Base-by-base conservation (phyloP, 2,329 filamentous ascomycete species). In the Proliferodiscus dingleyae region DNA sequence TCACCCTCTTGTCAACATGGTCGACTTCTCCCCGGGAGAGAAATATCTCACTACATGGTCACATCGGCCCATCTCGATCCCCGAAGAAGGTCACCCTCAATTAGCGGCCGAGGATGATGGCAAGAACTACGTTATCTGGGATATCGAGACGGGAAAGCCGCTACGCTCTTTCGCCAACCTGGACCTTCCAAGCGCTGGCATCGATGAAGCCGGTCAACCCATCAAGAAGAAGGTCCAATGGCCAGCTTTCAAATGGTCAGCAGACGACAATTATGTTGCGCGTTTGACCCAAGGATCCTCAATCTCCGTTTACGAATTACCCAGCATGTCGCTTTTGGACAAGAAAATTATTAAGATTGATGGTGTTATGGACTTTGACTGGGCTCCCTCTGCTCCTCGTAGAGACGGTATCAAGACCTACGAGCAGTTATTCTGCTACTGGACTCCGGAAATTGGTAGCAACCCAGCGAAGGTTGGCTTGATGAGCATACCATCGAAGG, bases 121-220 rank as follows among this genome's bases (percentile, higher is more conserved):
- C 68, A 97, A 97, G 77, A 96, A 97, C 77, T 97, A 97, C 68
- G 86, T 98, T 63, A 90, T 98, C 63, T 98, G 93, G 93, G 91
- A 97, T 63, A 84, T 97, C 52, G 86, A 87, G 42, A 93, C 91
- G 8, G 83, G 81, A 60, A 87, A 91, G 66, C 89, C 91, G 46
- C 77, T 98, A 41, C 87, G 93, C 53, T 97, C 93, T 0, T 98
- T 98, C 64, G 83, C 88, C 53, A 95, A 91, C 58, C 78, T 95
- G 53, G 93, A 98, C 57, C 71, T 87, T 11, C 81, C 87, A 23
- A 78, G 77, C 54, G 74, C 78, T 39, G 70, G 71, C 29, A 69
- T 68, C 40, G 82, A 83, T 45, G 74, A 74, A 29, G 79, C 83
- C 29, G 80, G 80, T 50, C 74, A 80, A 50, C 78, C 80, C 23